Percentiles rank a stretch among this genome's conserved stretches.
These are phyloP conservation scores for Luvunga scandens DNA, from an alignment of 345 rosid species.

Conservation along the genomic window DNA sequence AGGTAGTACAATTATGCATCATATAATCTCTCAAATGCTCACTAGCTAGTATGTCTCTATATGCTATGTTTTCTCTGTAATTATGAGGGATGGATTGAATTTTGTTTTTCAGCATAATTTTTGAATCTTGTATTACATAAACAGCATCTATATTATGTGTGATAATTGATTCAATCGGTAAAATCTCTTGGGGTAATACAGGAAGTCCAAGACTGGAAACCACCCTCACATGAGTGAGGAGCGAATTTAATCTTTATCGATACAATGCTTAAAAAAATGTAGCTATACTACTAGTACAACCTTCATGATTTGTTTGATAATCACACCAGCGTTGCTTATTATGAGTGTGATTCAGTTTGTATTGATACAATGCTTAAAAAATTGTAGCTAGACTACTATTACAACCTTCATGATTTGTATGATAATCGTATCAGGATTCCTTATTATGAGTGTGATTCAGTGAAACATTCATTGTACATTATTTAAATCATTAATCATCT, in stretches of 20 bases:
- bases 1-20: not conserved
- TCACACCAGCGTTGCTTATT: not conserved
- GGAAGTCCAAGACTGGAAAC: too few relatives aligned
- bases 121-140: not conserved
- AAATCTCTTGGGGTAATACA: too few relatives aligned
- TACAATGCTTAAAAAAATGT: too few relatives aligned
- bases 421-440: not conserved
- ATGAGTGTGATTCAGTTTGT: not conserved
- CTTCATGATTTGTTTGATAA: not conserved
- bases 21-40: not conserved
- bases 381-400: too few relatives aligned
- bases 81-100: not conserved
- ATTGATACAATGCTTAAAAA: too few relatives aligned
- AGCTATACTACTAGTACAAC: not conserved
- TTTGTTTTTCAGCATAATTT: too few relatives aligned
- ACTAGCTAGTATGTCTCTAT: not conserved
- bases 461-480: not conserved
- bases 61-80: not conserved
- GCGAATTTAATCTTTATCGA: too few relatives aligned
- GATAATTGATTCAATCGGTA: too few relatives aligned
- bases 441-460: not conserved
- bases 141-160: not conserved
- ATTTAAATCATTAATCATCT: not conserved
- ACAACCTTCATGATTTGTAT: not conserved
- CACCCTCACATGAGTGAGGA: too few relatives aligned